Conservation (phyloP, 2,329 filamentous ascomycete genomes). For the Colletotrichum musae region DNA sequence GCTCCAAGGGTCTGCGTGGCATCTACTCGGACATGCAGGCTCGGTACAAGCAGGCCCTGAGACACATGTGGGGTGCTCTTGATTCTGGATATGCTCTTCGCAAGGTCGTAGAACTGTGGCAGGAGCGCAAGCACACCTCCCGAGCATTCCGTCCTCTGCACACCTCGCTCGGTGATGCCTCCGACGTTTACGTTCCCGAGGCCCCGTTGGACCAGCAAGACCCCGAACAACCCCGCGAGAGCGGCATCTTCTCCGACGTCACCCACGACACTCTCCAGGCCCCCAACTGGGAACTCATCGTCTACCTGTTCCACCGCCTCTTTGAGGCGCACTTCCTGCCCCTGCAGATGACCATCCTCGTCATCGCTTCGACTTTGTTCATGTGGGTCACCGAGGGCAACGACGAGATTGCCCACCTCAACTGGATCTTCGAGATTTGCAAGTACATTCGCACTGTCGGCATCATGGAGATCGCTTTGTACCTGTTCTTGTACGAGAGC, state of each 20-base stretch:
- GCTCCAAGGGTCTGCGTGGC: slow-evolving; percentile 66
- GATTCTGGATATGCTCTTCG: slow-evolving; percentile 77
- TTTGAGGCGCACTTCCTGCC: slow-evolving; percentile 83
- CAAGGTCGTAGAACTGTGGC: slow-evolving; percentile 70
- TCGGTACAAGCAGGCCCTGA: slow-evolving; percentile 79
- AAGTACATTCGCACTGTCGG: slow-evolving; percentile 72
- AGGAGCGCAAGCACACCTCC: slow-evolving; percentile 69
- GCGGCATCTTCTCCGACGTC: slow-evolving; percentile 69
- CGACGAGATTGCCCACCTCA: slow-evolving; percentile 66
- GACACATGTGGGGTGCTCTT: slow-evolving; percentile 83
- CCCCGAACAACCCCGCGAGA: slow-evolving; percentile 59
- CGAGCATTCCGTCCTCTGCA: slow-evolving; percentile 71
- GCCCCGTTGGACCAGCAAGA: slow-evolving; percentile 56
- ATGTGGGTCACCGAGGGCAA: slow-evolving; percentile 66
- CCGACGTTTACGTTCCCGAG: slow-evolving; percentile 65
- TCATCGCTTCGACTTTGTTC: slow-evolving; percentile 75
- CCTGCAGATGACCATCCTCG: slow-evolving; percentile 75
- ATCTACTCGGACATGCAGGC: slow-evolving; percentile 72
- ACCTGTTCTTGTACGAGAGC: slow-evolving; percentile 77
- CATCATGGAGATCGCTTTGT: slow-evolving; percentile 74
- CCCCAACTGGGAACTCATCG: slow-evolving; percentile 69
- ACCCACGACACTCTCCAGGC: slow-evolving; percentile 65
- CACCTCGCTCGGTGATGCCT: slow-evolving; percentile 61
- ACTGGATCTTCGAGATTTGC: slow-evolving; percentile 73
- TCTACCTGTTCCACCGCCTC: slow-evolving; percentile 75